Conservation (phyloP, 306 rosid species). For the Canavalia gladiata region DNA sequence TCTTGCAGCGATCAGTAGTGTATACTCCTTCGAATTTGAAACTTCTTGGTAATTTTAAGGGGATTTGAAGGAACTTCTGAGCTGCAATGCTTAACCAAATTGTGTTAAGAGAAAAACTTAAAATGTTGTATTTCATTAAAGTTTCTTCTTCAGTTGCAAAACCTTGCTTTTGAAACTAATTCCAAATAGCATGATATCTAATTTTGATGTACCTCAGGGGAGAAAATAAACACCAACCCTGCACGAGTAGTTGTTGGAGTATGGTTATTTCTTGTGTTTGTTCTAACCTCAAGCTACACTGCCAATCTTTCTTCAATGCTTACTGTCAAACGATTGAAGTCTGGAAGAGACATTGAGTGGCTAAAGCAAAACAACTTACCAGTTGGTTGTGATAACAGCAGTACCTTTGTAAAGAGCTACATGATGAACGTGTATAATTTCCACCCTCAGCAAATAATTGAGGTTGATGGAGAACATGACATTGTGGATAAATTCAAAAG, state of each 20-base stretch:
- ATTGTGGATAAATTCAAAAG: conserved; percentile 39
- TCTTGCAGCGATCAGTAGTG: not conserved
- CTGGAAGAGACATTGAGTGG: conserved; percentile 56
- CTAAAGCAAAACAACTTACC: conserved; percentile 53
- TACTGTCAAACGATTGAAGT: conserved; percentile 51
- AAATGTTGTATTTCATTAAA: conserved; percentile 1
- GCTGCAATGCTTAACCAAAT: conserved; percentile 9
- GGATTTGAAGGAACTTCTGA: conserved; percentile 8
- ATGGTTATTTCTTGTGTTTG: conserved; percentile 68
- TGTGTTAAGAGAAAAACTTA: not conserved
- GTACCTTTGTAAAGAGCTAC: conserved; percentile 50
- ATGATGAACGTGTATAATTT: conserved; percentile 41
- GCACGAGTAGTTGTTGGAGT: conserved; percentile 57
- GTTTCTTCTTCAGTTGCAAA: conserved; percentile 31
- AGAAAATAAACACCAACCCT: conserved; percentile 56
- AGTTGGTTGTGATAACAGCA: conserved; percentile 58
- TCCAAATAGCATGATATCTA: not conserved
- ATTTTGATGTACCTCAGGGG: conserved; percentile 54
- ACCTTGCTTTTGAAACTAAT: conserved; percentile 7
- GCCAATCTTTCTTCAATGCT: conserved; percentile 77
- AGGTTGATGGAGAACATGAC: conserved; percentile 41
- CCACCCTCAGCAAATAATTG: conserved; percentile 10
- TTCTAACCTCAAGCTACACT: conserved; percentile 74
- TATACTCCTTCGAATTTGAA: not conserved
- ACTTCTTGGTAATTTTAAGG: not conserved